A percentile compares a stretch with the other conserved stretches of the same genome.
These are phyloP conservation scores for Metarhizium robertsii DNA, from an alignment of 2,329 filamentous ascomycete genomes.

Conservation along the genomic window DNA sequence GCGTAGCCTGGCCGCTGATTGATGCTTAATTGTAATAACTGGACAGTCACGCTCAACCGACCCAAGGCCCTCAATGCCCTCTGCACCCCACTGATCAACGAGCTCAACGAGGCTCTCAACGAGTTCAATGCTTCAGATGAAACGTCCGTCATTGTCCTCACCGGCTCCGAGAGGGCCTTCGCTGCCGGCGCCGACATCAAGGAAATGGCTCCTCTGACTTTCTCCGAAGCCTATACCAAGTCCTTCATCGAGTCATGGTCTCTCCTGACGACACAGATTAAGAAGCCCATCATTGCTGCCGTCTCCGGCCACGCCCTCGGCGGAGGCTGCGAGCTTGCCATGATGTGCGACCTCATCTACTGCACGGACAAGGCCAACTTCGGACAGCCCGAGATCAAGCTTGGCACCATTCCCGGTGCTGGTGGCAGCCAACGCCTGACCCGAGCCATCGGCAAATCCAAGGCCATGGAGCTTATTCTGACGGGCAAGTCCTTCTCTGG, in stretches of 20 bases:
- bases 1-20: not conserved
- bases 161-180: constrained; percentile 83
- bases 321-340: constrained; percentile 89
- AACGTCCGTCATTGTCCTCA: constrained; percentile 72
- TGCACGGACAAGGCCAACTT: constrained; percentile 80
- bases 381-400: constrained; percentile 93
- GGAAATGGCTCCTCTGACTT: constrained; percentile 91
- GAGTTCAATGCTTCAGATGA: constrained; percentile 60
- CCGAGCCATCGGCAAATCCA: constrained; percentile 70
- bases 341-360: constrained; percentile 97
- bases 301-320: constrained; percentile 93
- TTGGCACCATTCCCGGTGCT: constrained; percentile 85
- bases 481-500: constrained; percentile 80
- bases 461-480: constrained; percentile 85
- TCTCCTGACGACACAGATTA: constrained; percentile 68
- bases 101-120: constrained; percentile 72
- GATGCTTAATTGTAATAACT: constrained; percentile 2
- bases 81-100: constrained; percentile 78
- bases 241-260: constrained; percentile 98
- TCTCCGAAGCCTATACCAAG: constrained; percentile 74
- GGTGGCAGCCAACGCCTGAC: constrained; percentile 87
- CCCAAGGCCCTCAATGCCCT: constrained; percentile 95
- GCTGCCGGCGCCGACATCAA: constrained; percentile 97
- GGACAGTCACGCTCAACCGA: constrained; percentile 77
- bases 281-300: constrained; percentile 89